A percentile compares a stretch with the other conserved stretches of the same genome.
Conservation (phyloP, 441 rosid genomes). For the Populus hybrid region DNA sequence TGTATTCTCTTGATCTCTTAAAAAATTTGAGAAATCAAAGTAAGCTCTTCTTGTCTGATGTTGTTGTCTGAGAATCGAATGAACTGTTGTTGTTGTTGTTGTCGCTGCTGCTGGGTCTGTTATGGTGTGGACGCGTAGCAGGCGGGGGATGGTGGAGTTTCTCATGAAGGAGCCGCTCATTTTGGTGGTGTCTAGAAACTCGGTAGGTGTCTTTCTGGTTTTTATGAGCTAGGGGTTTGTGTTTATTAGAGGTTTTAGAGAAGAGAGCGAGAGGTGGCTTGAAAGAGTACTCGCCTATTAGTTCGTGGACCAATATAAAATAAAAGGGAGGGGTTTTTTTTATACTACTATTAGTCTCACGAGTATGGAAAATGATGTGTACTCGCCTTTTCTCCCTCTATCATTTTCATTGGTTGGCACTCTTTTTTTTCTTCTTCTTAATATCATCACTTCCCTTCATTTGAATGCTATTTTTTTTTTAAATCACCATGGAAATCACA, state of each 20-base stretch:
- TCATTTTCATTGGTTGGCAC: not conserved
- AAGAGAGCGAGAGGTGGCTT: not conserved
- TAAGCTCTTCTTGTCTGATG: conserved; percentile 24
- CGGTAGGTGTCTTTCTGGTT: not conserved
- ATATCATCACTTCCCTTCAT: not conserved
- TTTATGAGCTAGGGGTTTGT: not conserved
- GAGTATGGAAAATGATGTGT: not conserved
- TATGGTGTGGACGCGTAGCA: conserved; percentile 22
- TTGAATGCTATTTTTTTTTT: not conserved
- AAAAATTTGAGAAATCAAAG: conserved; percentile 34
- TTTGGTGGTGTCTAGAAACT: not conserved
- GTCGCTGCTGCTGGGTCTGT: conserved; percentile 12
- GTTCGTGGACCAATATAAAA: not conserved
- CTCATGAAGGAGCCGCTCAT: conserved; percentile 45
- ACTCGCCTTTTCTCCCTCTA: conserved; percentile 18
- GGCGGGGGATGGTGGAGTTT: conserved; percentile 25
- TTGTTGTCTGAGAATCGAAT: conserved; percentile 9
- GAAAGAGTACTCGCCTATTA: not conserved
- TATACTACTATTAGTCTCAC: not conserved
- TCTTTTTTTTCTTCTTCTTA: not conserved
- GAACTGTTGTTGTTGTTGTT: not conserved
- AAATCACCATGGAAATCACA: not conserved
- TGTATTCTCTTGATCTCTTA: conserved; percentile 34
- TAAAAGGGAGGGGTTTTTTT: not conserved
- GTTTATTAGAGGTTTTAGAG: not conserved